Evolutionary conservation across 2,329 filamentous ascomycete genomes (phyloP), one percentile per base, ranked within the genome.

Genomic region (Xylaria sp.): DNA sequence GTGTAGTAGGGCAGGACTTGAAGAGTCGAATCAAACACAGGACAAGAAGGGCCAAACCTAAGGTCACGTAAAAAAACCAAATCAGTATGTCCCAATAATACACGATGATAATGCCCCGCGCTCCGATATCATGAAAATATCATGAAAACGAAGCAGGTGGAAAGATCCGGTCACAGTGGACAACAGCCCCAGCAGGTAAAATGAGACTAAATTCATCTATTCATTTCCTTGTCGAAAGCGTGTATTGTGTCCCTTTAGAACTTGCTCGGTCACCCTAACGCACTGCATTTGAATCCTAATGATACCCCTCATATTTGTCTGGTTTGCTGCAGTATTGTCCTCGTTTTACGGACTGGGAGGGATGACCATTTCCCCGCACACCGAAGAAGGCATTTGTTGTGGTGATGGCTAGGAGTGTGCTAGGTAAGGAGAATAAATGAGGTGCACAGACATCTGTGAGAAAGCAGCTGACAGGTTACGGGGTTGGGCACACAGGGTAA

Each of bases 371-470:
- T 54, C 51, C 27, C 35, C 53, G 29, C 32, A 21, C 50, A 54
- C 6, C 23, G 25, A 42, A 63, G 32, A 63, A n/a, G 25, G n/a
- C 44, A 47, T 47, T 48, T 54, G 47, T 35, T 60, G 47, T 25
- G 35, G 54, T 55, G 47, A 32, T 58, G 40, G n/a, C 29, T 6
- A 44, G 40, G 5, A 44, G 18, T 18, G 16, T 44, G 5, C 32
- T 35, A 35, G 32, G 32, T 35, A 18, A 44, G 53, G 42, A 35
- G 32, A 25, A 60, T 53, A 60, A 37, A 65, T 60, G 40, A 8
- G 23, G 62, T 32, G 66, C 66, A 69, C 66, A 55, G 66, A 66
- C 66, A 51, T 47, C 44, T 50, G 40, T 23, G 57, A 57, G 53
- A 48, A 57, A 60, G 53, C 61, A 61, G 47, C 37, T 55, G 57